Base-by-base conservation (phyloP, 345 rosid genomes). In the Bruguiera sexangula region DNA sequence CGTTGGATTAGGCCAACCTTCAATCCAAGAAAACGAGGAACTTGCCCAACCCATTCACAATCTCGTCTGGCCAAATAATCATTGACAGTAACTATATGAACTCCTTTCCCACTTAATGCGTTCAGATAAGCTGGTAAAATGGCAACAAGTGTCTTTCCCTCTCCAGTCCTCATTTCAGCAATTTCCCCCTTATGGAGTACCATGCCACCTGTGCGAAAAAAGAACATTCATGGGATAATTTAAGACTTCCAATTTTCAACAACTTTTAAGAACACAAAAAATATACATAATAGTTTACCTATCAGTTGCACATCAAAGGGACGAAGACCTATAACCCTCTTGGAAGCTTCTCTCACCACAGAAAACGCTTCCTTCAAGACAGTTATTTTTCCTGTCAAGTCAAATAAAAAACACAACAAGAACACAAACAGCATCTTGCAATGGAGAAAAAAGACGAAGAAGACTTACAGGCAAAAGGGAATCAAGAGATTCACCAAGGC, bases 11-110 rank as follows among this genome's bases (percentile, higher is more conserved):
- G 83, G 85, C 98, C 98, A 87, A 94, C 98, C 89, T 88, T 91
- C 91, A 94, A 75, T 75, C 98, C 98, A 58, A 94, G 97, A 76
- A 94, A 94, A 21, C 98, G 87, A 37, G 96, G 97, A 82, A 94
- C 96, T 83, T 94, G 98, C 59, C 98, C 98, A 82, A 94, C 97
- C 98, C 98, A 94, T 76, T 94, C 98, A 75, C 97, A 94, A 83
- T 94, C 98, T 73, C 97, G 76, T 68, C 98, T 84, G 29, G 98
- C 98, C 34, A 94, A 59, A 86, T 94, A 94, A 85, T 94, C 98
- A 78, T 91, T 94, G 46, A 91, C 97, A 0, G 98, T 91, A n/a
- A 94, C 96, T 69, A 91, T 89, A 80, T 91, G 96, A 80, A 94
- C 98, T 70, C 98, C 97, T 82, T 89, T 91, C 63, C 93, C 98